These are phyloP conservation scores for Bacterosira constricta DNA, from an alignment of 108 stramenopile genomes.

Conservation along the genomic window DNA sequence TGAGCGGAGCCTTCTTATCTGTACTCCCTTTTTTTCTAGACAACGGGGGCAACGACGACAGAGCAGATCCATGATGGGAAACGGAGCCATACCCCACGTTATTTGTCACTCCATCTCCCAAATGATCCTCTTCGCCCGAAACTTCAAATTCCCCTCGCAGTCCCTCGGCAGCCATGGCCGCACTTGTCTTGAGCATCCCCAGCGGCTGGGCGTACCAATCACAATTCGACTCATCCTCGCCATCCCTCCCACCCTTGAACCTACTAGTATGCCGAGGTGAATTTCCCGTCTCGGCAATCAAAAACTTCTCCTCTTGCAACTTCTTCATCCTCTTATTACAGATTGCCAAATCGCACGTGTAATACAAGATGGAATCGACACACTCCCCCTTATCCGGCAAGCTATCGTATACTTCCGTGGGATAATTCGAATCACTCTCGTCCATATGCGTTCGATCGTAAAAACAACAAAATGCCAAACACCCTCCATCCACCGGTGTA, in stretches of 20 bases:
- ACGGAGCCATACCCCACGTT: constrained; percentile 1
- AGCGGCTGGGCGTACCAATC: constrained; percentile 31
- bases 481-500: constrained; percentile 54
- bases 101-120: neutral
- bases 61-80: neutral
- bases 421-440: constrained; percentile 4
- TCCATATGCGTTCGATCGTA: constrained; percentile 15
- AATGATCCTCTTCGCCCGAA: constrained; percentile 33
- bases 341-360: constrained; percentile 72
- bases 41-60: neutral
- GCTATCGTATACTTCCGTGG: constrained; percentile 27
- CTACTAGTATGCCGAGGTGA: neutral
- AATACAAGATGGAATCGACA: constrained; percentile 85
- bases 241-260: neutral
- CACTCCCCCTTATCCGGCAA: constrained; percentile 59
- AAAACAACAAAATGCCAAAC: constrained; percentile 30
- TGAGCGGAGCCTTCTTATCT: constrained; percentile 17
- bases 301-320: constrained; percentile 65
- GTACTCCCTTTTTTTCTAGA: neutral
- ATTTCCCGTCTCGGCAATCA: constrained; percentile 71
- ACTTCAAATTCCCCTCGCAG: constrained; percentile 51
- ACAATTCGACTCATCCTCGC: neutral
- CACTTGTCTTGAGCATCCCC: constrained; percentile 30
- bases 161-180: constrained; percentile 33
- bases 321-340: constrained; percentile 57